These are phyloP conservation scores for Linnemannia zychae DNA, from an alignment of 192 early-diverging fungal genomes.

Conservation along the genomic window DNA sequence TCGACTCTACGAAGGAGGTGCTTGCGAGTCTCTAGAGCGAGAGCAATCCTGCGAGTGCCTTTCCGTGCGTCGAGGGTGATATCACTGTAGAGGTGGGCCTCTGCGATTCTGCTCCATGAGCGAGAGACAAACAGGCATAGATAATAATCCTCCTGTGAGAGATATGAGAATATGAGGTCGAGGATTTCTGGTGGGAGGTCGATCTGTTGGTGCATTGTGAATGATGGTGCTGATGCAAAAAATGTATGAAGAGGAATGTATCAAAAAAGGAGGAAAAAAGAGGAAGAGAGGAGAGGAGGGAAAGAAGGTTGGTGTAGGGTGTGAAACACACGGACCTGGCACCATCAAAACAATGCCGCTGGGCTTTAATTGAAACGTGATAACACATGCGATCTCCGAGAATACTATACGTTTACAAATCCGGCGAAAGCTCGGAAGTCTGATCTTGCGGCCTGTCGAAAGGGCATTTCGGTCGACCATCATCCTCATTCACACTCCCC, in stretches of 20 bases:
- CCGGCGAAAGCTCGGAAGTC: neutral
- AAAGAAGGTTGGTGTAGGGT: too few relatives aligned
- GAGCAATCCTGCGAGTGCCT: neutral
- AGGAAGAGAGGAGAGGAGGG: neutral
- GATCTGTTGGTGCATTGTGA: neutral
- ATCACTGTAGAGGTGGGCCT: neutral
- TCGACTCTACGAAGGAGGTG: slow-evolving; percentile 4
- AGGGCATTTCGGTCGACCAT: neutral
- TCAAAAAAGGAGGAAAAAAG: neutral
- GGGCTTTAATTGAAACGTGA: too few relatives aligned
- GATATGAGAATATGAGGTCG: neutral
- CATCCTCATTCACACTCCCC: slow-evolving; percentile 1
- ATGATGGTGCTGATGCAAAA: neutral
- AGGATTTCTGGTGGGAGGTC: neutral
- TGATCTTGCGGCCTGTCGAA: neutral
- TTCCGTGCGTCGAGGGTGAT: neutral
- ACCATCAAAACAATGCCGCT: too few relatives aligned
- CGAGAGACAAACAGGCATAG: neutral
- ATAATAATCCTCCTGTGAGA: neutral
- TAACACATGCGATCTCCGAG: neutral
- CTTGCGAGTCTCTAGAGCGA: neutral
- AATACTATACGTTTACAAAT: neutral
- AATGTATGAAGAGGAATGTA: neutral
- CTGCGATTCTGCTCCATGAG: neutral
- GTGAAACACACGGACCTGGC: too few relatives aligned